Evolutionary conservation across 305 asterid genomes (phyloP).

Genomic region (Solanum hybrid): DNA sequence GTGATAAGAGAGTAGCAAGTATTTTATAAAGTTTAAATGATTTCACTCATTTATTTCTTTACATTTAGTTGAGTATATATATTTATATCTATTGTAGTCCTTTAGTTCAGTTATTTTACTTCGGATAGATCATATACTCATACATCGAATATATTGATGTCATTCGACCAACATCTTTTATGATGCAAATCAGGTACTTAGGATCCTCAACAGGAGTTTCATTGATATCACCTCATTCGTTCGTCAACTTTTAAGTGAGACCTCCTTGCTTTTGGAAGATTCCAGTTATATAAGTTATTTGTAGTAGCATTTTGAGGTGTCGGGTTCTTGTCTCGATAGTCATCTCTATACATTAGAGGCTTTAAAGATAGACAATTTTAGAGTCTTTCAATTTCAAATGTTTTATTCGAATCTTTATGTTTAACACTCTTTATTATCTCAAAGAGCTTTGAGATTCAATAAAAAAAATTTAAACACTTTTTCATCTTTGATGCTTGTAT

Average conservation of each 20-base stretch:
- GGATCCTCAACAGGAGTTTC: background rate
- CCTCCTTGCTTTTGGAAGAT: background rate
- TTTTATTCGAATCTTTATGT: background rate
- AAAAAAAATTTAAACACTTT: too few species aligned
- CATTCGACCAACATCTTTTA: background rate
- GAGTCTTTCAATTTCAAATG: background rate
- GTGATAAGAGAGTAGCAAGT: background rate
- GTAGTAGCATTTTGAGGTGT: too few species aligned
- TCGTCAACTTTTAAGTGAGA: background rate
- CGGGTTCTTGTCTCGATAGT: background rate
- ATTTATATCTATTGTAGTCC: background rate
- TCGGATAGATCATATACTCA: background rate
- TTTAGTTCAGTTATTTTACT: background rate
- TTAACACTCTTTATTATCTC: background rate
- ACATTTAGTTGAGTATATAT: background rate
- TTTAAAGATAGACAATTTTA: background rate
- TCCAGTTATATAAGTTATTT: too few species aligned
- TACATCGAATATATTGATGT: background rate
- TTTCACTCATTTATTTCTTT: background rate
- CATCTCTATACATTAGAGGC: background rate
- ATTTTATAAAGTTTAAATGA: background rate
- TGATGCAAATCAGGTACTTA: background rate
- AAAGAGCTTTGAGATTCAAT: background rate
- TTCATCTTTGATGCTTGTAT: background rate
- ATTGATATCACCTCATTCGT: background rate